These are phyloP conservation scores for Saccharata proteae DNA, from an alignment of 2,329 filamentous ascomycete species.

Conservation along the genomic window DNA sequence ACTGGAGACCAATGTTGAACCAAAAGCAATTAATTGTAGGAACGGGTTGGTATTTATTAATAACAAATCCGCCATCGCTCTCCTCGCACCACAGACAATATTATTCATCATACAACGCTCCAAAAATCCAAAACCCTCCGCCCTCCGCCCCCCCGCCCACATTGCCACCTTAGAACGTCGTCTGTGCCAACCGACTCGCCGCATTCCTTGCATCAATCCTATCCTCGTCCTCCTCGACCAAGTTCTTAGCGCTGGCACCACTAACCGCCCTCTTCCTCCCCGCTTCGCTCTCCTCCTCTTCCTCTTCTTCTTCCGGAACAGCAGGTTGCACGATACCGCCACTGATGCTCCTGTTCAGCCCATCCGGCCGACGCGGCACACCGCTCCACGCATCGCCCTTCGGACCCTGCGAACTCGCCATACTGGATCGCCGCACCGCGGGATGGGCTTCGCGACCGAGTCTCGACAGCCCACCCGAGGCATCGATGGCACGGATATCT, in stretches of 20 bases:
- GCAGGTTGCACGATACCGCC: slow-evolving; percentile 53
- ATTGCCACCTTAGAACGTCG: slow-evolving; percentile 61
- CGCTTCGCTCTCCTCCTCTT: slow-evolving; percentile 29
- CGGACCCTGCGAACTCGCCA: slow-evolving; percentile 83
- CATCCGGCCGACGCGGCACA: slow-evolving; percentile 67
- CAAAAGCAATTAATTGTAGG: too few relatives aligned
- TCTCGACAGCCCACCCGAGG: slow-evolving; percentile 77
- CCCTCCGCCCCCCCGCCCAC: not conserved
- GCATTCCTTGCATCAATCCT: slow-evolving; percentile 91
- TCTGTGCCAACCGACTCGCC: slow-evolving; percentile 82
- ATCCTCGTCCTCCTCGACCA: slow-evolving; percentile 79
- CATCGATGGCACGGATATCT: slow-evolving; percentile 86
- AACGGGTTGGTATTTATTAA: too few relatives aligned
- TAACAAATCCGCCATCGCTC: too few relatives aligned
- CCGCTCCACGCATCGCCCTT: slow-evolving; percentile 99
- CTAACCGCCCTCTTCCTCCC: slow-evolving; percentile 37
- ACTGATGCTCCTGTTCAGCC: slow-evolving; percentile 64
- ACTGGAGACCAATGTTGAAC: too few relatives aligned
- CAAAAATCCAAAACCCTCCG: too few relatives aligned
- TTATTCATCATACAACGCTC: too few relatives aligned
- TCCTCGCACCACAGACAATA: too few relatives aligned
- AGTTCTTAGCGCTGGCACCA: slow-evolving; percentile 40
- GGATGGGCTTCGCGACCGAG: slow-evolving; percentile 84
- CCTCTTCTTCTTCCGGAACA: slow-evolving; percentile 46
- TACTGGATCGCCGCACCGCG: slow-evolving; percentile 55